Evolutionary conservation across 2,329 filamentous ascomycete species (phyloP).

Genomic region (Cyphellophora europaea): DNA sequence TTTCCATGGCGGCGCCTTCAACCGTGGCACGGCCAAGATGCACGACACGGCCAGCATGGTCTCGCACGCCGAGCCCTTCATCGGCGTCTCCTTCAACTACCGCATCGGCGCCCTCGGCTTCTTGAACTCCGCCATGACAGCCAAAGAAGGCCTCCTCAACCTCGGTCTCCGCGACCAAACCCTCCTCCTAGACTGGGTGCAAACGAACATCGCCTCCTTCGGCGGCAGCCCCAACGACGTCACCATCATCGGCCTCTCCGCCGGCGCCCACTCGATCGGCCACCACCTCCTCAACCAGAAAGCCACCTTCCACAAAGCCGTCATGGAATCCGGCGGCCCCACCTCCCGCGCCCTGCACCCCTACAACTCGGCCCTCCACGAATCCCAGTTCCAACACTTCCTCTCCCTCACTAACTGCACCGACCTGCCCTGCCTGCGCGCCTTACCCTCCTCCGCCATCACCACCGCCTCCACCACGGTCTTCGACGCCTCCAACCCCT

Average conservation of each 20-base stretch:
- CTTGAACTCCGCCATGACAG: constrained; percentile 5
- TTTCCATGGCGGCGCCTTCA: constrained; percentile 31
- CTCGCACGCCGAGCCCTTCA: constrained; percentile 31
- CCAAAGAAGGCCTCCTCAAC: constrained; percentile 24
- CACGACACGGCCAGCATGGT: constrained; percentile 56
- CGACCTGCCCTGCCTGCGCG: constrained; percentile 26
- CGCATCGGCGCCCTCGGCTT: constrained; percentile 37
- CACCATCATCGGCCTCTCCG: constrained; percentile 33
- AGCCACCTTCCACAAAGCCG: constrained; percentile 31
- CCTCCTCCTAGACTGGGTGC: constrained; percentile 25
- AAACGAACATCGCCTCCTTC: constrained; percentile 22
- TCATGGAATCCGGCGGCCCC: constrained; percentile 39
- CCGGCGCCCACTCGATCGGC: constrained; percentile 28
- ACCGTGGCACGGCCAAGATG: constrained; percentile 20
- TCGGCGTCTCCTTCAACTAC: constrained; percentile 36
- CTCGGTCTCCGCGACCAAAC: constrained; percentile 32
- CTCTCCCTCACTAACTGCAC: constrained; percentile 34
- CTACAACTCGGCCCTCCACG: constrained; percentile 32
- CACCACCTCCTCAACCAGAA: constrained; percentile 15
- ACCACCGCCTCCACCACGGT: constrained; percentile 36
- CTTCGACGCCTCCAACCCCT: constrained; percentile 36
- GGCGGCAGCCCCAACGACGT: constrained; percentile 37
- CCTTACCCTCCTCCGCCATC: constrained; percentile 25
- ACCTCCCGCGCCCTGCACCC: constrained; percentile 34
- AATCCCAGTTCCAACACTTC: constrained; percentile 35